Evolutionary conservation across 306 rosid species (phyloP).

Genomic region (Acacia confusa): DNA sequence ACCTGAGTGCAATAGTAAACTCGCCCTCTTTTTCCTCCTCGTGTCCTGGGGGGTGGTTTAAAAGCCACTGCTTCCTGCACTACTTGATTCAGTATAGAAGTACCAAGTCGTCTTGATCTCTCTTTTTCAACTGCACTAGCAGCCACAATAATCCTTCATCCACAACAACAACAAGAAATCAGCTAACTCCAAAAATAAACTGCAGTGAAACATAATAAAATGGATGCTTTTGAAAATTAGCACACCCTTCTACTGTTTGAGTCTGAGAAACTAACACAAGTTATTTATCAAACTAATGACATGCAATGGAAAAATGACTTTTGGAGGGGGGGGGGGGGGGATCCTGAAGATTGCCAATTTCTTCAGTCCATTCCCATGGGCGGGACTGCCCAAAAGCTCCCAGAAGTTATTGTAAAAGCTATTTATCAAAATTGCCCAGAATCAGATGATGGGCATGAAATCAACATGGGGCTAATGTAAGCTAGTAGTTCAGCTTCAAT

Average conservation of each 20-base stretch:
- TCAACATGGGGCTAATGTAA: background rate
- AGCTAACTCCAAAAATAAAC: slow-evolving; percentile 27
- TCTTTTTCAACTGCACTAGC: slow-evolving; percentile 90
- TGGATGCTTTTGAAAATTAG: slow-evolving; percentile 14
- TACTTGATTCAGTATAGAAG: slow-evolving; percentile 87
- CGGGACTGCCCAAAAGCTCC: background rate
- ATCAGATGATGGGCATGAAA: slow-evolving; percentile 14
- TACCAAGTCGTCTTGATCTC: slow-evolving; percentile 86
- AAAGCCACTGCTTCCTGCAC: slow-evolving; percentile 87
- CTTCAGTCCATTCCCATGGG: slow-evolving; percentile 22
- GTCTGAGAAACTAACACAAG: slow-evolving; percentile 19
- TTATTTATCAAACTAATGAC: background rate
- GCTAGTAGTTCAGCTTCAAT: slow-evolving; percentile 26
- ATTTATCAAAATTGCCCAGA: slow-evolving; percentile 2
- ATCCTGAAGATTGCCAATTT: slow-evolving; percentile 1
- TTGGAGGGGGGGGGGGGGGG: background rate
- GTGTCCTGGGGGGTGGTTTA: slow-evolving; percentile 90
- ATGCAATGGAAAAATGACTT: background rate
- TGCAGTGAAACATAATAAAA: slow-evolving; percentile 22
- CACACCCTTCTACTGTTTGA: slow-evolving; percentile 13
- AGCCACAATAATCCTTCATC: slow-evolving; percentile 75
- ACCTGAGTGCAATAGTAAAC: slow-evolving; percentile 97
- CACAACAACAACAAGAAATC: slow-evolving; percentile 34
- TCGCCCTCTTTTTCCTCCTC: slow-evolving; percentile 92
- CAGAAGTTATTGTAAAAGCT: background rate